phyloP scores from a whole-genome alignment of 2,329 filamentous ascomycete genomes.

The Clarireedia homoeocarpa region DNA sequence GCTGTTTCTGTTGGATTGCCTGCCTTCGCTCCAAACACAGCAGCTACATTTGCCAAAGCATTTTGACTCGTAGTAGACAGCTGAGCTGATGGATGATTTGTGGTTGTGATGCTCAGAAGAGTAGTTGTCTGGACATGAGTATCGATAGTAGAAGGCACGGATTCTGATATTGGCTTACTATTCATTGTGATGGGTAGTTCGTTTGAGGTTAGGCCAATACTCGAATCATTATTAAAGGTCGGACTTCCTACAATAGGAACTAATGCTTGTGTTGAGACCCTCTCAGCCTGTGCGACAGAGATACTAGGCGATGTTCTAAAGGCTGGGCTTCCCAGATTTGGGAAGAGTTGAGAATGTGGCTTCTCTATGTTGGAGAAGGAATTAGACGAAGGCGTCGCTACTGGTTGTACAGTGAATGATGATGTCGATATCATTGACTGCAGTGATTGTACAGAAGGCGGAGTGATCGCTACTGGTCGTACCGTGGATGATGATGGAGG shows the following conservation, averaged over 20 bases:
- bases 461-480: background rate
- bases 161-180: background rate
- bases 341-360: background rate
- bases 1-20: background rate
- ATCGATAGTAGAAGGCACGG: background rate
- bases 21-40: constrained; percentile 5
- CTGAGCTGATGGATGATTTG: background rate
- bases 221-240: background rate
- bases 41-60: constrained; percentile 7
- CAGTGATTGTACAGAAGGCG: background rate
- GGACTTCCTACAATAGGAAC: background rate
- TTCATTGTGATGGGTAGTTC: background rate
- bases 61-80: background rate
- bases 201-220: background rate
- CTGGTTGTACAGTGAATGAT: background rate
- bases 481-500: too few relatives aligned
- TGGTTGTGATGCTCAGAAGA: background rate
- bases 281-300: background rate
- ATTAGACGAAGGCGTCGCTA: background rate
- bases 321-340: background rate
- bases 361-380: background rate
- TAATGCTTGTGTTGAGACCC: background rate
- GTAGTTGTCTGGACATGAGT: background rate
- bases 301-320: background rate
- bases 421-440: background rate